Conservation (phyloP, 2,329 filamentous ascomycete genomes). For the Alternaria hordeiaustralica region DNA sequence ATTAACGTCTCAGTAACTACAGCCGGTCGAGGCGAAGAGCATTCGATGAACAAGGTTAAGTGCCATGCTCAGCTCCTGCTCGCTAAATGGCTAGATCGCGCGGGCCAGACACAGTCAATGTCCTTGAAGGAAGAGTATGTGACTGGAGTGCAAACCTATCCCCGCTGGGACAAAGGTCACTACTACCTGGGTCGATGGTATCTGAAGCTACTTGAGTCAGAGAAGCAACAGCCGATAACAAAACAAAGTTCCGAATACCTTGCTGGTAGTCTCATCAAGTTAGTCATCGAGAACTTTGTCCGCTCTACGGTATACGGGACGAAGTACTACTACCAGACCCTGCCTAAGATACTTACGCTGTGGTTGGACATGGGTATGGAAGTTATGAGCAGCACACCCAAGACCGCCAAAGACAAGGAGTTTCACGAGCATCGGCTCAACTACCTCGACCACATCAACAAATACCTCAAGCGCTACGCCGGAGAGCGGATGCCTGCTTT, state of each 20-base stretch:
- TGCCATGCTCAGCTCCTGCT: constrained; percentile 84
- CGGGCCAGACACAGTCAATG: constrained; percentile 88
- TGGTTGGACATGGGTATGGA: constrained; percentile 92
- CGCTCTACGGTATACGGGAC: constrained; percentile 86
- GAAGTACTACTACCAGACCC: constrained; percentile 94
- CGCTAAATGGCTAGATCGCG: constrained; percentile 94
- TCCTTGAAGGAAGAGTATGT: constrained; percentile 77
- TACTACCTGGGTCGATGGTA: constrained; percentile 98
- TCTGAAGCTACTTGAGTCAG: constrained; percentile 91
- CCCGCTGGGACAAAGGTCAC: constrained; percentile 92
- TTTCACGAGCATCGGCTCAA: constrained; percentile 36
- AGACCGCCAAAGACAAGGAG: constrained; percentile 37
- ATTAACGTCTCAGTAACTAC: constrained; percentile 47
- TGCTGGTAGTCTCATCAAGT: constrained; percentile 81
- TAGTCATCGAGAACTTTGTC: constrained; percentile 93
- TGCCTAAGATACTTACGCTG: constrained; percentile 88
- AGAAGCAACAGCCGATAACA: constrained; percentile 75
- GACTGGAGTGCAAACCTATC: constrained; percentile 71
- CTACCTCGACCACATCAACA: constrained; percentile 55
- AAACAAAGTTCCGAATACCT: constrained; percentile 68
- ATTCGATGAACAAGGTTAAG: constrained; percentile 64
- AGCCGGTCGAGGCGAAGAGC: constrained; percentile 45
- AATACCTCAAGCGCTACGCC: constrained; percentile 80
- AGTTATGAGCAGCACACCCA: constrained; percentile 52
- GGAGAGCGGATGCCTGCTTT: constrained; percentile 70